Conservation (phyloP, 139 green algal species). For the Volvox reticuliferus region DNA sequence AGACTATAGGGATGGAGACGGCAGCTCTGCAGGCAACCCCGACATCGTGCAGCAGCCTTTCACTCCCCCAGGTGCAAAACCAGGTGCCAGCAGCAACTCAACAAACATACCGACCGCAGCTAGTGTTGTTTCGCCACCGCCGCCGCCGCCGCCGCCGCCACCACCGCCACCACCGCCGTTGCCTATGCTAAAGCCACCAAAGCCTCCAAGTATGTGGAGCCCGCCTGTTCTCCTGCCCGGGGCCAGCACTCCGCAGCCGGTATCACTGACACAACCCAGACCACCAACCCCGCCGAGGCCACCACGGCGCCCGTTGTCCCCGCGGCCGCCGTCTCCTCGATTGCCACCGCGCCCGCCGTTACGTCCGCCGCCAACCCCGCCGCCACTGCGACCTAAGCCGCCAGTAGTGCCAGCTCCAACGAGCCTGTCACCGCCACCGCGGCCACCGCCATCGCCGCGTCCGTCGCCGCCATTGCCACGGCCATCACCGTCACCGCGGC, state of each 20-base stretch:
- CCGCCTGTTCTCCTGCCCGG: too few relatives aligned
- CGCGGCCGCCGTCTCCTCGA: background rate
- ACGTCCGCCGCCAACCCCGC: background rate
- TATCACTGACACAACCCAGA: too few relatives aligned
- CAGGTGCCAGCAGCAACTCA: background rate
- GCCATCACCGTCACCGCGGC: background rate
- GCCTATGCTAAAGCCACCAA: background rate
- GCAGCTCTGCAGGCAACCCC: too few relatives aligned
- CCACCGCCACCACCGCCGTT: background rate
- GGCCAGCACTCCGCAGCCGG: too few relatives aligned
- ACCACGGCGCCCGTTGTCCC: background rate
- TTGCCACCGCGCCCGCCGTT: background rate
- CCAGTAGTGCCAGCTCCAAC: too few relatives aligned
- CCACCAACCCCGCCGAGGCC: background rate
- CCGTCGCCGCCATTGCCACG: background rate
- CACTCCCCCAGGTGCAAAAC: too few relatives aligned
- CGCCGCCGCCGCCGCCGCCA: too few relatives aligned
- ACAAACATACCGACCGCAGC: too few relatives aligned
- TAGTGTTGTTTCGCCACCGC: too few relatives aligned
- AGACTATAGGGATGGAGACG: background rate
- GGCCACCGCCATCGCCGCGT: background rate
- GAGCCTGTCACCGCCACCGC: background rate
- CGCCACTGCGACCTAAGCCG: background rate
- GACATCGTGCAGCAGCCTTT: background rate
- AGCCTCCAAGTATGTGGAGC: background rate